Evolutionary conservation across 208 protist species (phyloP), one percentile per base, ranked within the genome.

Genomic region (Leishmania major): DNA sequence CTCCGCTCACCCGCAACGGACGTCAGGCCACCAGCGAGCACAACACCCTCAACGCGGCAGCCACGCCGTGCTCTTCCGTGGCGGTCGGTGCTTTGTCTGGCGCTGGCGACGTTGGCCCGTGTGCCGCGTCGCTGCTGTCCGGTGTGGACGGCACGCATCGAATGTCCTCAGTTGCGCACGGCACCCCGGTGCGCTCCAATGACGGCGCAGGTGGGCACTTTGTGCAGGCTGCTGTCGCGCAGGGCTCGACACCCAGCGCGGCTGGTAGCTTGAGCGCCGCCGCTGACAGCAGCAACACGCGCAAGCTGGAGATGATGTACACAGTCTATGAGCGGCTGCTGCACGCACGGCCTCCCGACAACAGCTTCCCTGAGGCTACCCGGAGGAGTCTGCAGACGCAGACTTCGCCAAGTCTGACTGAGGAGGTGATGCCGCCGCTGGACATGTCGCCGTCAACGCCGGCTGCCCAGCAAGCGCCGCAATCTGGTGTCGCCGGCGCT

Each of bases 271-370:
- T 55, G 5, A 71, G n/a, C 22, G 70, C 10, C 66, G 64, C 66
- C 49, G 49, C 70, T 28, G 78, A 86, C 40, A 62, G 78, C 25
- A 71, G 67, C 60, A 84, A 85, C 62, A 64, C 62, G 35, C 85
- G 82, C 15, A 78, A 79, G 64, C 76, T 88, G 67, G 81, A 90
- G 73, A 88, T 90, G 87, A 35, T 90, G n/a, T 86, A 78, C 84
- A 47, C 79, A 13, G 81, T 83, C 17, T 88, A 90, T 64, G 84
- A 84, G 57, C 82, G 82, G 1, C 78, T 89, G 17, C 69, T 70
- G 35, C 37, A 66, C 37, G n/a, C 59, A 22, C n/a, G 40, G 13
- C 49, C 57, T 28, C 19, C 57, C 40, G 28, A 57, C 75, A 47
- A 28, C 37, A 47, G 55, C 75, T 17, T 45, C 37, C 31, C 75